These are phyloP conservation scores for Ascochyta koolunga DNA, from an alignment of 2,329 filamentous ascomycete genomes.

Conservation along the genomic window DNA sequence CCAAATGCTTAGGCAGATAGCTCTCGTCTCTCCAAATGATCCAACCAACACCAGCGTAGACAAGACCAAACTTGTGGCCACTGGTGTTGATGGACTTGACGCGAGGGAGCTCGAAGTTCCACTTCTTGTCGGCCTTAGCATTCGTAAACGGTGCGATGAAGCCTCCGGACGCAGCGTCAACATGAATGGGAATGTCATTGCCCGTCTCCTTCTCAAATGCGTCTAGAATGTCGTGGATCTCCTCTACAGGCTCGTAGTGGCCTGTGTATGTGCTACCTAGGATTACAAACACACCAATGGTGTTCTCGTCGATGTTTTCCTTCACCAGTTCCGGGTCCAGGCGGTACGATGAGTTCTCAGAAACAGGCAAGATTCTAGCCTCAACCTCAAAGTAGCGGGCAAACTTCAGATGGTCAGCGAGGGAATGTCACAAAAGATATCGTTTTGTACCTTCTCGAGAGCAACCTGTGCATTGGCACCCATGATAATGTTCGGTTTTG, in stretches of 20 bases:
- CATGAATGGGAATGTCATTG: conserved; percentile 70
- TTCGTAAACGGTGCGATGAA: conserved; percentile 68
- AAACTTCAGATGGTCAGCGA: conserved; percentile 50
- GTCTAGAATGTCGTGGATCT: conserved; percentile 69
- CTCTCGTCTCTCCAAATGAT: conserved; percentile 61
- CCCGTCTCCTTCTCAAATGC: conserved; percentile 67
- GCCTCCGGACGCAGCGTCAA: conserved; percentile 65
- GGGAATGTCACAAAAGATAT: background rate
- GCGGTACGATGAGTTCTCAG: conserved; percentile 63
- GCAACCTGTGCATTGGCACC: conserved; percentile 75
- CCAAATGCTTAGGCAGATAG: conserved; percentile 69
- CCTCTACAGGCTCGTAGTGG: conserved; percentile 74
- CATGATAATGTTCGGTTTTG: conserved; percentile 75
- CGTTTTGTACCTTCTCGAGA: conserved; percentile 61
- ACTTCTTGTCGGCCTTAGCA: conserved; percentile 63
- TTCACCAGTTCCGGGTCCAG: conserved; percentile 69
- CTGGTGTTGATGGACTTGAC: conserved; percentile 71
- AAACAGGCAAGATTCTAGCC: conserved; percentile 67
- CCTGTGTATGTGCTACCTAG: conserved; percentile 76
- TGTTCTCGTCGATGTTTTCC: conserved; percentile 75
- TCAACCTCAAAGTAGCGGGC: conserved; percentile 77
- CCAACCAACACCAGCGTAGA: conserved; percentile 73
- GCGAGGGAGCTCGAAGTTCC: conserved; percentile 67
- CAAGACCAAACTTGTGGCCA: conserved; percentile 67
- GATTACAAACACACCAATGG: conserved; percentile 77